Base-by-base conservation (phyloP, 2,329 filamentous ascomycete species). In the Pseudocercospora fuligena region DNA sequence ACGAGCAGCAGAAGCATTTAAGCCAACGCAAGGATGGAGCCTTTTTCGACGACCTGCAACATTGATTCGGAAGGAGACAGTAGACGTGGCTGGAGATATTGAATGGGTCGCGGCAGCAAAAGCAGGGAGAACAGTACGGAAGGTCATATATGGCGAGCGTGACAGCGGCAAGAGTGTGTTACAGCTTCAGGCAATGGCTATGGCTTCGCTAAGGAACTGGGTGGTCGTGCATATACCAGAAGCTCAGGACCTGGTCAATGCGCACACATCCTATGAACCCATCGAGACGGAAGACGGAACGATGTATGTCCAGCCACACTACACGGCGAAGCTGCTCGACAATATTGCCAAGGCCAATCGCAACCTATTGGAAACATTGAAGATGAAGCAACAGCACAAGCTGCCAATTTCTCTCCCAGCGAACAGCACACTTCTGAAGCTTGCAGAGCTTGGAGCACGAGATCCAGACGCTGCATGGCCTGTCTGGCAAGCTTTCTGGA, bases 181-280 rank as follows among this genome's bases (percentile, higher is more conserved):
- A 74, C 80, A 96, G 74, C 83, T 97, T 54, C 94, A 98, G 81
- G 91, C 91, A 46, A 88, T 96, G 86, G 84, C 91, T 19, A 90
- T 94, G 80, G 94, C 88, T 1, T 89, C 94, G 71, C 78, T 94
- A 75, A 92, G 93, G 78, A 86, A 91, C 29, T 98, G 94, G 93
- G 85, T 97, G 53, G 93, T 98, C 56, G 85, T 99, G 66, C 90
- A 92, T 75, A 86, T 98, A 60, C 94, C 95, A 43, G 93, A 99
- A 92, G 94, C 88, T 63, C 90, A 94, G 76, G 94, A 97, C 64
- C 83, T 97, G 57, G 90, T 90, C 70, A 92, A 90, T 70, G 93
- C 89, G 59, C 87, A 90, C 75, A 96, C 92, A 47, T 89, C 93
- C 67, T 99, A 97, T 81, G 85, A 88, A 1, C 88, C 89, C 1